Conservation (phyloP, 148 eudicot species). For the Silene latifolia region DNA sequence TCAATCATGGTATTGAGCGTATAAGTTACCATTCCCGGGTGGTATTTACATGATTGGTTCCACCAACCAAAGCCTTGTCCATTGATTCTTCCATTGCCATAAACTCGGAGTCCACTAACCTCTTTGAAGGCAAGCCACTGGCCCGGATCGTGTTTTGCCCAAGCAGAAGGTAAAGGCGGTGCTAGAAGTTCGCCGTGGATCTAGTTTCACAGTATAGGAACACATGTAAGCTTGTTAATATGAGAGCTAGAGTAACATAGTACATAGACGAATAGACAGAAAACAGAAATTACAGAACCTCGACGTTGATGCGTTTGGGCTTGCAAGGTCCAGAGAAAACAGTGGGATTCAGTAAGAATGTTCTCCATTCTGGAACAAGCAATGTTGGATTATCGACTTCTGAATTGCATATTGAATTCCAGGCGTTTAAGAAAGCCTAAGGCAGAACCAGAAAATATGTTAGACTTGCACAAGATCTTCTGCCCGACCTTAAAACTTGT, state of each 20-base stretch:
- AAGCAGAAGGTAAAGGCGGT: conserved; percentile 40
- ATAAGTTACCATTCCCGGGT: conserved; percentile 47
- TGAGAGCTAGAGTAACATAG: background rate
- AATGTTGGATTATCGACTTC: conserved; percentile 25
- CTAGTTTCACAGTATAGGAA: conserved; percentile 19
- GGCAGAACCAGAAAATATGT: background rate
- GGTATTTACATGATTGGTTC: conserved; percentile 67
- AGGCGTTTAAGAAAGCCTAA: conserved; percentile 57
- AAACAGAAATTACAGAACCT: conserved; percentile 27
- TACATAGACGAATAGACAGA: background rate
- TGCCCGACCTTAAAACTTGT: background rate
- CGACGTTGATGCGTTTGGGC: conserved; percentile 35
- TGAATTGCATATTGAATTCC: conserved; percentile 46
- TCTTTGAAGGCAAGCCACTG: conserved; percentile 43
- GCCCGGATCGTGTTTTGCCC: conserved; percentile 49
- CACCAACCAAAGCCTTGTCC: conserved; percentile 69
- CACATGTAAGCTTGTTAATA: background rate
- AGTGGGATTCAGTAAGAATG: conserved; percentile 43
- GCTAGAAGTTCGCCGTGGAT: conserved; percentile 48
- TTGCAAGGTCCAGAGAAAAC: conserved; percentile 60
- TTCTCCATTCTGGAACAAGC: conserved; percentile 33
- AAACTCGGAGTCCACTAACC: conserved; percentile 39
- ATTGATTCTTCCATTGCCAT: conserved; percentile 45
- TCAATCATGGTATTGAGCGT: background rate
- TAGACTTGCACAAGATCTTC: background rate